Evolutionary conservation across 208 protist species (phyloP), one percentile per base, ranked within the genome.

Genomic region (Tritrichomonas foetus): DNA sequence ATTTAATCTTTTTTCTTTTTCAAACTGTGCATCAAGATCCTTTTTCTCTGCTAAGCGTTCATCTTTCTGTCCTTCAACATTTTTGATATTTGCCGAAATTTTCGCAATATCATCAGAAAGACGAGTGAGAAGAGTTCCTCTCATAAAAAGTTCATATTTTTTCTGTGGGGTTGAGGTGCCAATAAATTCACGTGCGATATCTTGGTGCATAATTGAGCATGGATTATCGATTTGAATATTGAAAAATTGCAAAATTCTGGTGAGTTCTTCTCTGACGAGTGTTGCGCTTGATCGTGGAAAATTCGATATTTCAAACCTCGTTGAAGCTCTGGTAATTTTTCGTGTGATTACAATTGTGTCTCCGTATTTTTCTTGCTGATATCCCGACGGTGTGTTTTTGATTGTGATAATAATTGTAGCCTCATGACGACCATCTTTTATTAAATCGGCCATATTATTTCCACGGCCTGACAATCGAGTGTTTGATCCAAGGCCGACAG

Each of bases 131-230:
- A 89, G 30, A 22, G 78, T 89, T 27, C 78, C 78, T 57, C 41
- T 53, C 78, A 89, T 89, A 36, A 89, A 89, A 57, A 89, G 47
- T 53, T 89, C 78, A 61, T 89, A 89, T 89, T 89, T 89, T 89
- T n/a, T 89, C n/a, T 25, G 20, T 57, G 78, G 78, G 0, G 78
- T 53, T 53, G 78, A 89, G 53, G 78, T 47, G 39, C 47, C 30
- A 61, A 89, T 89, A n/a, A 89, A 89, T 57, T 89, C 78, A 57
- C 78, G 41, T 2, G 78, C 78, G 39, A n/a, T 57, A 89, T 89
- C 78, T 50, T 89, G 78, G 27, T 89, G 78, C 78, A 89, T 89
- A 36, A 89, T 89, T n/a, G 78, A 89, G 39, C 78, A 89, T 39
- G 78, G 78, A 61, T 89, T 89, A 57, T 89, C 78, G 20, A 57